Evolutionary conservation across 2,329 filamentous ascomycete genomes (phyloP).

Genomic region (Scopulariopsis brevicaulis): DNA sequence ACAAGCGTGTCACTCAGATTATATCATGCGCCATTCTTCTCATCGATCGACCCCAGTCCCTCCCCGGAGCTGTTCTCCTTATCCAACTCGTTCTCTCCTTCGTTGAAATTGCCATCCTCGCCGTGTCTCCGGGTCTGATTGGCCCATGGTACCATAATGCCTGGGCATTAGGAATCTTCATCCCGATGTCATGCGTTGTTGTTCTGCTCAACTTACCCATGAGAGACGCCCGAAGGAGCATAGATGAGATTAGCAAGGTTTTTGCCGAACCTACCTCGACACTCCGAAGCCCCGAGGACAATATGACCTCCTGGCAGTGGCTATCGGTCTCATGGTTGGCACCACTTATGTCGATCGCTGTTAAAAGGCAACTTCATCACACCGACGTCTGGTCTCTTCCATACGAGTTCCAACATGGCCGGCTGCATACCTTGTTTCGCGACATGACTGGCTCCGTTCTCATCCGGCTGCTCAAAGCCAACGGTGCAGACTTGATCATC

Average conservation of each 20-base stretch:
- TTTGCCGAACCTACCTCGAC: slow-evolving; percentile 36
- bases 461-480: slow-evolving; percentile 57
- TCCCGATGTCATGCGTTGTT: slow-evolving; percentile 33
- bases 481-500: slow-evolving; percentile 67
- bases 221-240: slow-evolving; percentile 43
- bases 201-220: slow-evolving; percentile 59
- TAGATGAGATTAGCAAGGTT: slow-evolving; percentile 46
- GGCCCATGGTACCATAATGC: slow-evolving; percentile 9
- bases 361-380: slow-evolving; percentile 55
- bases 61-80: slow-evolving; percentile 17
- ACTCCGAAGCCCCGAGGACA: slow-evolving; percentile 68
- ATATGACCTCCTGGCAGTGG: slow-evolving; percentile 70
- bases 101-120: slow-evolving; percentile 12
- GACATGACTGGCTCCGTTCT: slow-evolving; percentile 64
- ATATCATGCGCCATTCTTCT: slow-evolving; percentile 12
- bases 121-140: slow-evolving; percentile 13
- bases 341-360: slow-evolving; percentile 58
- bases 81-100: slow-evolving; percentile 17
- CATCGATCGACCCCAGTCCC: slow-evolving; percentile 17
- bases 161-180: slow-evolving; percentile 19
- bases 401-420: slow-evolving; percentile 70
- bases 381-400: slow-evolving; percentile 74
- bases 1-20: slow-evolving; percentile 7
- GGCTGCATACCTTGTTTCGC: slow-evolving; percentile 64
- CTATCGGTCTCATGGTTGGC: slow-evolving; percentile 77